phyloP scores from a whole-genome alignment of 305 asterid genomes.

The Fraxinus xanthoxyloides region DNA sequence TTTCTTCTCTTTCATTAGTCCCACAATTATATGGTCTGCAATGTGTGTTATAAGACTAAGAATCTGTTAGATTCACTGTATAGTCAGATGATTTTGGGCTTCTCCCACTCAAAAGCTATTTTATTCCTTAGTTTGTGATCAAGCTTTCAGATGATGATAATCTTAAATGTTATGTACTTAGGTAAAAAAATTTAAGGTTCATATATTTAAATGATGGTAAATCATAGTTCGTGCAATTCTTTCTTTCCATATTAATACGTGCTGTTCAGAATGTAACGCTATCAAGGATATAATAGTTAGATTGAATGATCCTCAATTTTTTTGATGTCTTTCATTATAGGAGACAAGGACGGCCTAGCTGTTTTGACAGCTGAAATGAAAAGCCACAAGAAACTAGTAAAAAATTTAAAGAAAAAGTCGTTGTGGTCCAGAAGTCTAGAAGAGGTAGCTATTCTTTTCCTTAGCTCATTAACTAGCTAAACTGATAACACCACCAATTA shows the following conservation, averaged over 20 bases:
- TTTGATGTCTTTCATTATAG: conserved; percentile 27
- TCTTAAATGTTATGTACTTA: background rate
- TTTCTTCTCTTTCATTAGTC: background rate
- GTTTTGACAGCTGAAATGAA: conserved; percentile 50
- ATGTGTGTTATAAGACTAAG: background rate
- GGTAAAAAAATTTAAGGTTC: background rate
- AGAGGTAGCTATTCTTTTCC: conserved; percentile 46
- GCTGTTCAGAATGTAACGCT: background rate
- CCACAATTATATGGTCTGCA: background rate
- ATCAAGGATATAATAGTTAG: background rate
- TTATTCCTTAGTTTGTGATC: background rate
- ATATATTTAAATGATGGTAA: background rate
- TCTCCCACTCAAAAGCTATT: conserved; percentile 1
- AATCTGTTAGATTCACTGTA: background rate
- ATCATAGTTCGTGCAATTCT: background rate
- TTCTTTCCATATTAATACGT: background rate
- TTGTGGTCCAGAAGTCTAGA: conserved; percentile 82
- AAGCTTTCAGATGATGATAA: background rate
- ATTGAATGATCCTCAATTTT: conserved; percentile 13
- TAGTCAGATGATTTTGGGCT: background rate
- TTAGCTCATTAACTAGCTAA: conserved; percentile 9
- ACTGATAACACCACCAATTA: background rate
- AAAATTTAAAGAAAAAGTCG: conserved; percentile 65
- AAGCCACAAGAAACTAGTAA: conserved; percentile 61
- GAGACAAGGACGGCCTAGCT: conserved; percentile 48